Percentiles rank a stretch among this genome's conserved stretches.
These are phyloP conservation scores for Sergeia podlipaevii DNA, from an alignment of 208 protist genomes.

Conservation along the genomic window DNA sequence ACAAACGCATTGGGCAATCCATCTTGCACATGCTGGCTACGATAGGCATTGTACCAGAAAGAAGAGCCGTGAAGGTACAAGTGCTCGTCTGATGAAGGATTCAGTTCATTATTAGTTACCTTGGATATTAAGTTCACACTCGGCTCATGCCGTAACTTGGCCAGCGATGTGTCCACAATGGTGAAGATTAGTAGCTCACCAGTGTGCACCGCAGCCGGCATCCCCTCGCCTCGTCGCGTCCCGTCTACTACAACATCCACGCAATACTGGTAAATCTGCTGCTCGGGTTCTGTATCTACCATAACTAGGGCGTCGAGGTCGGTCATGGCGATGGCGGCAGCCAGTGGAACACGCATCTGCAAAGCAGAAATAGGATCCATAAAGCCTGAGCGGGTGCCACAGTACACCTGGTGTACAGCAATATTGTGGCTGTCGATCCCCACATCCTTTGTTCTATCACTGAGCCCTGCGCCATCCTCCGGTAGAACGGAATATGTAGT, in stretches of 20 bases:
- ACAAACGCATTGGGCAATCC: too few relatives aligned
- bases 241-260: constrained; percentile 27
- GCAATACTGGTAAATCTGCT: constrained; percentile 38
- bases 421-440: too few relatives aligned
- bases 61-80: too few relatives aligned
- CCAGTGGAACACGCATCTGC: constrained; percentile 33
- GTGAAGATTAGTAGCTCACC: constrained; percentile 27
- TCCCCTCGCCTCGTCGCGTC: background rate
- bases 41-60: too few relatives aligned
- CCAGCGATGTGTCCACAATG: constrained; percentile 19
- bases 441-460: too few relatives aligned
- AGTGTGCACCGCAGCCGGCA: background rate
- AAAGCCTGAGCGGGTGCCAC: constrained; percentile 36
- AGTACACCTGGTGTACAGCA: constrained; percentile 17
- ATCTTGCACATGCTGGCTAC: too few relatives aligned
- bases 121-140: too few relatives aligned
- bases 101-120: too few relatives aligned
- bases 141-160: too few relatives aligned
- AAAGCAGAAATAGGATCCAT: constrained; percentile 31
- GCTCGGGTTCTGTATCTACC: constrained; percentile 8
- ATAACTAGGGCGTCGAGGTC: constrained; percentile 9
- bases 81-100: too few relatives aligned
- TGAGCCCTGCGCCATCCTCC: too few relatives aligned
- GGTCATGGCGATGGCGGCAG: constrained; percentile 16
- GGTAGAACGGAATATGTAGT: too few relatives aligned